Base-by-base conservation (phyloP, 164 flowering plant genomes). In the Umbellularia californica region DNA sequence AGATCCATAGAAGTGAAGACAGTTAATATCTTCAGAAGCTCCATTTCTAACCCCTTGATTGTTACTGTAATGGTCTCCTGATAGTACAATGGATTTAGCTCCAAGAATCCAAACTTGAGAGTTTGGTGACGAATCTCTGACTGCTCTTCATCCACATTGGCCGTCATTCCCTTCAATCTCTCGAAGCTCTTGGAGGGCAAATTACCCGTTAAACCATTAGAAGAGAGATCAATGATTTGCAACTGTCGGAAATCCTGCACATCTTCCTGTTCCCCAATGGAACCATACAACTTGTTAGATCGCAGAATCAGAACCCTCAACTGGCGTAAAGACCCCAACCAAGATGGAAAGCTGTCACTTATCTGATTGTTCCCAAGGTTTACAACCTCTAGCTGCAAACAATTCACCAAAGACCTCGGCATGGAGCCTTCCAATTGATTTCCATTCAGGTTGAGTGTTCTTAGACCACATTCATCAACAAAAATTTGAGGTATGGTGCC, bases 251-350 rank as follows among this genome's bases (percentile, higher is more conserved):
- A 87, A 3, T 68, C 10, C 17, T 1, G 20, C 5, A 20, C 20
- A 6, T 0, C 27, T 2, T 9, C 47, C 0, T 10, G 65, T 69
- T 81, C 73, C 6, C 14, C 35, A 50, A 88, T 73, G 23, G 67
- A 1, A 19, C 94, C 94, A n/a, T 74, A 30, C 47, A 93, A 89
- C 1, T 12, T 74, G 77, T 93, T 93, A n/a, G 79, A 67, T 1
- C 90, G 81, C 75, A 93, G 33, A 68, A 88, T 84, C 66, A 93
- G 87, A n/a, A 90, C 91, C 0, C 84, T 84, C 77, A 93, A 72
- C 1, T 58, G 68, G 41, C 80, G 11, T 50, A 79, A 58, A 22
- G 27, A 79, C 30, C 76, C 85, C 81, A 93, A 76, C 72, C 68
- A 68, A 70, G 75, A 87, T 7, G 96, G 95, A 68, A 87, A 93